These are phyloP conservation scores for Cladosporium colombiae DNA, from an alignment of 2,329 filamentous ascomycete genomes.

Conservation along the genomic window DNA sequence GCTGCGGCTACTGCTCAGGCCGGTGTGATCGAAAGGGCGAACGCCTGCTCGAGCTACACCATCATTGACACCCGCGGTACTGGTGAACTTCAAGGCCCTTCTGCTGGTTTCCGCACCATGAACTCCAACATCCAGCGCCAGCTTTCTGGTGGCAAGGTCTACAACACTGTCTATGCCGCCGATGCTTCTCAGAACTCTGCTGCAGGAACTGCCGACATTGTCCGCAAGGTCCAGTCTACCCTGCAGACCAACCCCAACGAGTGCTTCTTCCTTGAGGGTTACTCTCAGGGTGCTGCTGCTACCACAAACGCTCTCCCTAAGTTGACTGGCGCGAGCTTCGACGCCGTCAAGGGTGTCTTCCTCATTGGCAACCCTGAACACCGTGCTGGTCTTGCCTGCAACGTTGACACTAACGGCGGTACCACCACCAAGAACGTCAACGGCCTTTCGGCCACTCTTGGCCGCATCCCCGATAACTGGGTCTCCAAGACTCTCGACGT, in stretches of 20 bases:
- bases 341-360: constrained; percentile 42
- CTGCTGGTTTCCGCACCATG: constrained; percentile 36
- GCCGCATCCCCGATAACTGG: constrained; percentile 38
- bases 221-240: constrained; percentile 36
- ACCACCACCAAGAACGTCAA: constrained; percentile 38
- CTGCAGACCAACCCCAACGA: constrained; percentile 31
- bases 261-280: constrained; percentile 43
- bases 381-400: constrained; percentile 38
- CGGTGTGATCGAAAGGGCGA: neutral
- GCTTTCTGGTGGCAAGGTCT: constrained; percentile 37
- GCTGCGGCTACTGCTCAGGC: neutral
- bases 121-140: constrained; percentile 34
- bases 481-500: constrained; percentile 41
- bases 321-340: constrained; percentile 37
- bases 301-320: constrained; percentile 38
- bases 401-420: constrained; percentile 40
- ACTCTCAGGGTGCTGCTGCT: constrained; percentile 41
- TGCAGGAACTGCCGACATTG: constrained; percentile 36
- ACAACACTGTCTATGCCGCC: constrained; percentile 41
- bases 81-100: constrained; percentile 28
- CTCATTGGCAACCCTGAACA: constrained; percentile 40
- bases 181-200: constrained; percentile 31
- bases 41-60: constrained; percentile 21
- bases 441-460: constrained; percentile 25
- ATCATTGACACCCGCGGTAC: constrained; percentile 34